phyloP scores from a whole-genome alignment of 768 basidiomycete species.

The Collybia sp. region DNA sequence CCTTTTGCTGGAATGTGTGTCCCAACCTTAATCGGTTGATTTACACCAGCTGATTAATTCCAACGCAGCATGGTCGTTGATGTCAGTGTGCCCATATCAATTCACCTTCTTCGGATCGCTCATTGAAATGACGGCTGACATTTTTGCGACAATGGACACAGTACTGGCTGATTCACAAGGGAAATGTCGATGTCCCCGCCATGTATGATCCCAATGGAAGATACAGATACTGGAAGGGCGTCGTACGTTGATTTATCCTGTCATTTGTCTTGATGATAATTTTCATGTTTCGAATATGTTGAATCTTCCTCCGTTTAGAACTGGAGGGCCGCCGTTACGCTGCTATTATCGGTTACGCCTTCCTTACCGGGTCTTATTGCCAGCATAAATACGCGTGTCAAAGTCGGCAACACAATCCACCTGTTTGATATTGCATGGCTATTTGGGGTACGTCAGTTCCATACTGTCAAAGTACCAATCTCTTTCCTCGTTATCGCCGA shows the following conservation, averaged over 20 bases:
- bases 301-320: constrained; percentile 42
- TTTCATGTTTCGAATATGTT: not conserved
- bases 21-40: not conserved
- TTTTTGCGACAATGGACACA: constrained; percentile 19
- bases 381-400: constrained; percentile 62
- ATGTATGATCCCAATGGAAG: constrained; percentile 80
- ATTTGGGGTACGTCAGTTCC: constrained; percentile 53
- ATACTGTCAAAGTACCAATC: not conserved
- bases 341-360: constrained; percentile 65
- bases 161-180: constrained; percentile 76
- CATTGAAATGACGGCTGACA: not conserved
- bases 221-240: constrained; percentile 73
- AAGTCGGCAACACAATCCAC: constrained; percentile 50
- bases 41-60: not conserved
- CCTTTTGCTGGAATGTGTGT: constrained; percentile 78
- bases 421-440: constrained; percentile 75
- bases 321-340: constrained; percentile 71
- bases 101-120: not conserved
- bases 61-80: constrained; percentile 38
- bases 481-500: not conserved
- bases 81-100: constrained; percentile 22
- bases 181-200: constrained; percentile 75
- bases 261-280: constrained; percentile 1
- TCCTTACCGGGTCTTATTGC: constrained; percentile 75
- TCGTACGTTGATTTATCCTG: constrained; percentile 39